phyloP scores from a whole-genome alignment of 2,329 filamentous ascomycete genomes.

The Phymatotrichopsis omnivora region DNA sequence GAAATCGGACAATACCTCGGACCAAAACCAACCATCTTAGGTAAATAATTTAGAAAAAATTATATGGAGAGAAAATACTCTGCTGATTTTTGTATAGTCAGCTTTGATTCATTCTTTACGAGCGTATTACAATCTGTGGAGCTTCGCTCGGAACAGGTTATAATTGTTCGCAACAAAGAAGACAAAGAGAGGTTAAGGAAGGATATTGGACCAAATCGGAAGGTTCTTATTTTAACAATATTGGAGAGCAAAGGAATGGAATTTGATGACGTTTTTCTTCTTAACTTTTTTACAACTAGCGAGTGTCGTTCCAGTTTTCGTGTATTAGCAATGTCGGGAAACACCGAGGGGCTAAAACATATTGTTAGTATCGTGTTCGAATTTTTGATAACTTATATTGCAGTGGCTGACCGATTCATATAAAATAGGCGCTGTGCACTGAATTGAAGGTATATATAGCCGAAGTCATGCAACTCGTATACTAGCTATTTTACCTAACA shows the following conservation, averaged over 20 bases:
- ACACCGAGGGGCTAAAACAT: neutral
- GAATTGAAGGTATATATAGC: conserved; percentile 16
- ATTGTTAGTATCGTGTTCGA: conserved; percentile 6
- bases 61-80: conserved; percentile 25
- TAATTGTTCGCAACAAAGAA: conserved; percentile 33
- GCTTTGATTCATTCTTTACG: no score
- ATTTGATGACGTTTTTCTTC: conserved; percentile 32
- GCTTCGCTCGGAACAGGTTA: conserved; percentile 34
- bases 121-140: no score
- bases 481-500: neutral
- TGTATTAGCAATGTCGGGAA: conserved; percentile 3
- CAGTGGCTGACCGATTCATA: neutral
- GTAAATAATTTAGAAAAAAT: conserved; percentile 25
- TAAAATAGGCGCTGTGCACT: conserved; percentile 14
- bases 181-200: conserved; percentile 14
- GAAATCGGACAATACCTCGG: conserved; percentile 1
- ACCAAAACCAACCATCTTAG: conserved; percentile 26
- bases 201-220: conserved; percentile 24
- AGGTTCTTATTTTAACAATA: conserved; percentile 34
- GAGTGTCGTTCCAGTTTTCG: conserved; percentile 4
- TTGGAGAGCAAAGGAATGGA: conserved; percentile 36
- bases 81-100: no score
- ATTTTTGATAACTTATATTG: neutral
- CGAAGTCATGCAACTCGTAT: neutral
- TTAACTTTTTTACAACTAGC: conserved; percentile 26